phyloP scores from a whole-genome alignment of 2,329 filamentous ascomycete species.

The Penicillium sumatraense region DNA sequence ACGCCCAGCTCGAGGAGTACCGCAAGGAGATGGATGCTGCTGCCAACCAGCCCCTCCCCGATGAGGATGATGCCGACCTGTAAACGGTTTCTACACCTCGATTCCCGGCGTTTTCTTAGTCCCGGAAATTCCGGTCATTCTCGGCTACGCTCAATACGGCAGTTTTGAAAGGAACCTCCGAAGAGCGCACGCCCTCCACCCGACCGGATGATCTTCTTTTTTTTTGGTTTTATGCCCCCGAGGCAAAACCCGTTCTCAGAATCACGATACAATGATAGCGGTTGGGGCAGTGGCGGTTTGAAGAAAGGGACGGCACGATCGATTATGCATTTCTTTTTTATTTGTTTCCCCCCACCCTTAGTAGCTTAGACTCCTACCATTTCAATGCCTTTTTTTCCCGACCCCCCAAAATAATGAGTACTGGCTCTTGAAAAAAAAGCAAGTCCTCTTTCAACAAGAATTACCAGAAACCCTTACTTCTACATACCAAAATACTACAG shows the following conservation, averaged over 20 bases:
- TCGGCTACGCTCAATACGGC: background rate
- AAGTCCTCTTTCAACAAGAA: constrained; percentile 27
- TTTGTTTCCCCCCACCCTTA: constrained; percentile 28
- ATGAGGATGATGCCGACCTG: constrained; percentile 80
- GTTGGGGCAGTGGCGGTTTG: constrained; percentile 35
- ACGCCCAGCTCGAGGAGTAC: constrained; percentile 79
- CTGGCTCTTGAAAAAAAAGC: constrained; percentile 25
- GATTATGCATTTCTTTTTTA: constrained; percentile 40
- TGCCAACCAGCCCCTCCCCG: constrained; percentile 82
- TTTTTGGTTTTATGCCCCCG: constrained; percentile 25
- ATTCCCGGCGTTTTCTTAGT: constrained; percentile 19
- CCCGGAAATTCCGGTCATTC: constrained; percentile 4
- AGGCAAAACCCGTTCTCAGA: constrained; percentile 32
- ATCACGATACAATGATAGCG: constrained; percentile 45
- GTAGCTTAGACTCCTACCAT: constrained; percentile 36
- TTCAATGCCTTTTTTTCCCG: constrained; percentile 30
- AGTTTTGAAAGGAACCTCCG: background rate
- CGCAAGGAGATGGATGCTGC: constrained; percentile 86
- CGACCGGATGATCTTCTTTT: constrained; percentile 14
- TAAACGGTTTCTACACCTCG: constrained; percentile 35
- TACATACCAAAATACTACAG: constrained; percentile 12
- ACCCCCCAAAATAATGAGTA: constrained; percentile 25
- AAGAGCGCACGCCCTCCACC: constrained; percentile 11
- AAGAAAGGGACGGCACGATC: constrained; percentile 39
- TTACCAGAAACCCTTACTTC: constrained; percentile 3